Conservation (phyloP, 345 rosid genomes). For the Syzygium grande region DNA sequence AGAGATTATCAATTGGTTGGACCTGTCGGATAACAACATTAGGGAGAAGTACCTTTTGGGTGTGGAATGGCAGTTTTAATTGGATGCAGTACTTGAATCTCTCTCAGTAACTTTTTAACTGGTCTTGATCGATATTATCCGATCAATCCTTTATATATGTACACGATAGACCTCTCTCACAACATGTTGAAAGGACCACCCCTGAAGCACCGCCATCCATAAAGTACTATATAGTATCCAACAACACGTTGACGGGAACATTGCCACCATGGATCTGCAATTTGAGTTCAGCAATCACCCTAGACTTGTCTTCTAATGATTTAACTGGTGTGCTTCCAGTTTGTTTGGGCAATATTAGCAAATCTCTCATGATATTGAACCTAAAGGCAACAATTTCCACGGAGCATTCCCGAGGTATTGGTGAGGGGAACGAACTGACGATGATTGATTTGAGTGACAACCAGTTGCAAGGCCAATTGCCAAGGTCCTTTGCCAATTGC, state of each 20-base stretch:
- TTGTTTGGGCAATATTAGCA: slow-evolving; percentile 7
- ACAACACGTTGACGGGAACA: slow-evolving; percentile 1
- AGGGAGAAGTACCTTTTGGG: no score
- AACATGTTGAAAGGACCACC: background rate
- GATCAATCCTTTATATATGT: no score
- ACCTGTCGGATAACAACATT: background rate
- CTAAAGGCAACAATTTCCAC: background rate
- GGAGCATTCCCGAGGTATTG: background rate
- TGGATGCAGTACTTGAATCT: no score
- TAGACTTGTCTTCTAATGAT: slow-evolving; percentile 16
- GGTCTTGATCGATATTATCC: no score
- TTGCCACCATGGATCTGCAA: slow-evolving; percentile 3
- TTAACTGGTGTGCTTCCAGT: slow-evolving; percentile 12
- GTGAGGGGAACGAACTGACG: background rate
- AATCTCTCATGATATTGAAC: background rate
- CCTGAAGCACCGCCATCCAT: background rate
- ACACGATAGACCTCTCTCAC: no score
- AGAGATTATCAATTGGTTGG: background rate
- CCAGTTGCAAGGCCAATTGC: background rate
- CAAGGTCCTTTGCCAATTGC: background rate
- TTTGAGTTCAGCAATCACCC: background rate
- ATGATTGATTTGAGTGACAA: background rate
- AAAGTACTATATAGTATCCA: background rate
- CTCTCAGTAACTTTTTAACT: no score
- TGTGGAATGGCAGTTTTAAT: no score